Evolutionary conservation across 2,329 filamentous ascomycete genomes (phyloP).

Genomic region (Davidsoniella eucalypti): DNA sequence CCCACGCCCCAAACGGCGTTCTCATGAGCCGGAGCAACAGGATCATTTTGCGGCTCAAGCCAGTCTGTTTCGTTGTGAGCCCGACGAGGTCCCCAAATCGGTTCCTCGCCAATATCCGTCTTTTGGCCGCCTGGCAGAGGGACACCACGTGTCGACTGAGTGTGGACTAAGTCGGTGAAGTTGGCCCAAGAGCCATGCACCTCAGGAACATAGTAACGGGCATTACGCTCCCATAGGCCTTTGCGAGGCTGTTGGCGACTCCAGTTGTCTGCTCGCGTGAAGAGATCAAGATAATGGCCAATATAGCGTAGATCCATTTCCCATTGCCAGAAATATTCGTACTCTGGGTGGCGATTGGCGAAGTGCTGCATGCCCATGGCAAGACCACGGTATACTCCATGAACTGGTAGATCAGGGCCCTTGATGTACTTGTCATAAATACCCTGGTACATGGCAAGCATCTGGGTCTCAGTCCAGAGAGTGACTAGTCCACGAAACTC

Average conservation of each 20-base stretch:
- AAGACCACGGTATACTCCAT: conserved; percentile 82
- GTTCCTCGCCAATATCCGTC: conserved; percentile 26
- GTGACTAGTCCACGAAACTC: conserved; percentile 84
- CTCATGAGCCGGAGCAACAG: conserved; percentile 48
- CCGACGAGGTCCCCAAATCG: conserved; percentile 72
- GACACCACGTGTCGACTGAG: conserved; percentile 18
- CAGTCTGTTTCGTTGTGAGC: conserved; percentile 52
- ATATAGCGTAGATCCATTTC: conserved; percentile 88
- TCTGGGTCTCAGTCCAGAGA: conserved; percentile 87
- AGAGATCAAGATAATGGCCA: conserved; percentile 65
- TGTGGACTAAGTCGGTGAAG: conserved; percentile 29
- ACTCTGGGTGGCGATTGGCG: conserved; percentile 72
- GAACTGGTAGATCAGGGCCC: conserved; percentile 56
- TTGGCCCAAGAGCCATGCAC: conserved; percentile 68
- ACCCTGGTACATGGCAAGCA: conserved; percentile 77
- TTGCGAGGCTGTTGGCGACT: conserved; percentile 58
- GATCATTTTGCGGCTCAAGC: conserved; percentile 57
- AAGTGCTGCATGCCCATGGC: conserved; percentile 95
- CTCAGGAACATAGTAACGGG: conserved; percentile 60
- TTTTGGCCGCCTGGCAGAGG: conserved; percentile 3
- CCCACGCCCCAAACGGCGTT: conserved; percentile 80
- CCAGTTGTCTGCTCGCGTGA: conserved; percentile 55
- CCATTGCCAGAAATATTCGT: conserved; percentile 88
- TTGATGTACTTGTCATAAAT: conserved; percentile 59
- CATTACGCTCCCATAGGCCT: conserved; percentile 65